These are phyloP conservation scores for Leishmania martiniquensis DNA, from an alignment of 208 protist genomes.

Conservation along the genomic window DNA sequence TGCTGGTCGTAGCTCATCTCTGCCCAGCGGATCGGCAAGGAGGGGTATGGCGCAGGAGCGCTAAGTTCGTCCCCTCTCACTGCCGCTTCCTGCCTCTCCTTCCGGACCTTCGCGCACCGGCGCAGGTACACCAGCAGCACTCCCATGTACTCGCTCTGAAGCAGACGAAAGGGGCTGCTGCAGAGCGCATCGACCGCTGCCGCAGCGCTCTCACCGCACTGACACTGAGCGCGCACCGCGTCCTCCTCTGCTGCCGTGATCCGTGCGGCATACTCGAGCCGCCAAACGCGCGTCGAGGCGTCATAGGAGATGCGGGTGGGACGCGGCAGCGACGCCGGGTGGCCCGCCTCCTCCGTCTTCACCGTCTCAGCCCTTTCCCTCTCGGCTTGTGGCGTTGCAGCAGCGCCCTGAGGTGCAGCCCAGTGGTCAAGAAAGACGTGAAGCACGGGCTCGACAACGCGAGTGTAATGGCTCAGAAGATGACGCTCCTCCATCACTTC, in stretches of 20 bases:
- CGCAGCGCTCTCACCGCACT: not conserved
- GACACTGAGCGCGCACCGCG: conserved; percentile 8
- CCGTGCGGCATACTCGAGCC: conserved; percentile 39
- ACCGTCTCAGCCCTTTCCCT: not conserved
- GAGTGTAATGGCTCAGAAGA: conserved; percentile 16
- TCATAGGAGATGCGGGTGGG: conserved; percentile 37
- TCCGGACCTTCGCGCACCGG: conserved; percentile 23
- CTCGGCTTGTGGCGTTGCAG: not conserved
- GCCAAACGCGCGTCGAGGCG: conserved; percentile 27
- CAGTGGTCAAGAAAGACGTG: conserved; percentile 10
- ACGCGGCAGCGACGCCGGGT: conserved; percentile 18
- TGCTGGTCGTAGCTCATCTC: conserved; percentile 80
- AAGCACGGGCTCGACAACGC: conserved; percentile 21
- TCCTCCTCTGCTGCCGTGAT: conserved; percentile 23
- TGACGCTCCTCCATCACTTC: conserved; percentile 11
- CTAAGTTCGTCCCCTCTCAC: not conserved
- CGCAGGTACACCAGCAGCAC: conserved; percentile 78
- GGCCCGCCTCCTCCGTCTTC: not conserved
- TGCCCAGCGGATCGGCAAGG: conserved; percentile 70
- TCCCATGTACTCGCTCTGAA: conserved; percentile 74
- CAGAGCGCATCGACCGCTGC: conserved; percentile 30
- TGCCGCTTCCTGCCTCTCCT: conserved; percentile 9
- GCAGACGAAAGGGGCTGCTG: conserved; percentile 46
- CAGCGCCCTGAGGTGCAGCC: not conserved
- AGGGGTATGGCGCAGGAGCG: conserved; percentile 10